Conservation (phyloP, 148 eudicot species). For the Vaccinium darrowii region DNA sequence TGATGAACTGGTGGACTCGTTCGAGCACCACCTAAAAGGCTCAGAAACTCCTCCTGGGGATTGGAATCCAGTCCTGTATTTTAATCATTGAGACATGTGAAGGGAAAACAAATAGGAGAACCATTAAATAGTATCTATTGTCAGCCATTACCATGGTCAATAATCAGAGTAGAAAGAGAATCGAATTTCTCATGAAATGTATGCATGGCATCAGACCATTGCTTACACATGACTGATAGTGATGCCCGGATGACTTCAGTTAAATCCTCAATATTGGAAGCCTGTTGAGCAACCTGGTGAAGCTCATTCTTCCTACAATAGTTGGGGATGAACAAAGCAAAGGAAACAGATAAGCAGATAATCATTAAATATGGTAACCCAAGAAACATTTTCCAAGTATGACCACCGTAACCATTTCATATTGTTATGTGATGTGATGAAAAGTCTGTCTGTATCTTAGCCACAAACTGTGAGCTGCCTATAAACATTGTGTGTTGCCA, state of each 20-base stretch:
- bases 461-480: not conserved
- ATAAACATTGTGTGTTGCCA: not conserved
- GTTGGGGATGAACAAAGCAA: constrained; percentile 7
- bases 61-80: constrained; percentile 75
- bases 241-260: constrained; percentile 83
- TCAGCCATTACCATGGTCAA: constrained; percentile 64
- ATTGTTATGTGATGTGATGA: not conserved
- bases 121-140: not conserved
- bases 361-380: not conserved
- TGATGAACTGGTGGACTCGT: constrained; percentile 97
- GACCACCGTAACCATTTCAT: not conserved
- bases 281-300: constrained; percentile 96
- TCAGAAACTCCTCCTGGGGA: constrained; percentile 87
- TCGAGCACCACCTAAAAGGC: constrained; percentile 94
- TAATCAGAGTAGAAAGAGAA: constrained; percentile 69
- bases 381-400: not conserved
- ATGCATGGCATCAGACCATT: constrained; percentile 93
- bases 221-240: constrained; percentile 84
- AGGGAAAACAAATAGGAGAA: constrained; percentile 19
- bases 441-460: not conserved
- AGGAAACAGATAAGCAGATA: not conserved
- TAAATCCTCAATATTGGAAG: constrained; percentile 87
- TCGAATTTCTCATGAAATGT: constrained; percentile 79
- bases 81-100: constrained; percentile 18
- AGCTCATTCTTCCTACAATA: constrained; percentile 86